phyloP scores from a whole-genome alignment of 495 filamentous ascomycete species.

The Platismatia glauca region DNA sequence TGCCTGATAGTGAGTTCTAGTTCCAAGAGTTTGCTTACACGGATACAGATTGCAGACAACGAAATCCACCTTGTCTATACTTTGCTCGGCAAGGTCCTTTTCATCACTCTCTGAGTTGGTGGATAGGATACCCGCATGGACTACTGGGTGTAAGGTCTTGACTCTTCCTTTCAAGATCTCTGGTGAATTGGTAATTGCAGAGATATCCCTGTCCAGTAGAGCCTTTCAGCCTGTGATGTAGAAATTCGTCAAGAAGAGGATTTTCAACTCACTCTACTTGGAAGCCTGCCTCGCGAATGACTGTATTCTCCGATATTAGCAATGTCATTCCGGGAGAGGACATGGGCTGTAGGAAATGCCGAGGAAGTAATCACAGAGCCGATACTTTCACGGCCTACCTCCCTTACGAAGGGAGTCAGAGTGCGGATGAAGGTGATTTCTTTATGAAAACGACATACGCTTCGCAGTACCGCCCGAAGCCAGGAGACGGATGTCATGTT shows the following conservation, averaged over 20 bases:
- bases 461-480: conserved; percentile 88
- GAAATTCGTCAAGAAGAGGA: background rate
- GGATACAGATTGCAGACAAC: conserved; percentile 93
- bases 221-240: conserved; percentile 1
- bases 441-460: background rate
- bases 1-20: too few species aligned
- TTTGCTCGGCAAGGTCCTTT: conserved; percentile 92
- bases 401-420: background rate
- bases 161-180: conserved; percentile 96
- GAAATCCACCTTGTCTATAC: conserved; percentile 95
- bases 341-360: background rate
- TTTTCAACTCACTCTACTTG: conserved; percentile 65
- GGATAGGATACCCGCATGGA: conserved; percentile 90
- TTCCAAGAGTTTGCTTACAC: background rate
- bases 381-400: background rate
- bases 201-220: conserved; percentile 54
- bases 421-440: background rate
- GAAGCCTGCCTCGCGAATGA: conserved; percentile 93
- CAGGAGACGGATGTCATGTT: conserved; percentile 84
- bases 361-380: background rate
- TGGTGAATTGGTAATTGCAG: conserved; percentile 93
- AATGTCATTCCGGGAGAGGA: background rate
- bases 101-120: conserved; percentile 86
- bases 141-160: conserved; percentile 93
- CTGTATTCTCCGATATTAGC: background rate